Evolutionary conservation across 176 grass and related monocot genomes (phyloP).

Genomic region (Pharus latifolius): DNA sequence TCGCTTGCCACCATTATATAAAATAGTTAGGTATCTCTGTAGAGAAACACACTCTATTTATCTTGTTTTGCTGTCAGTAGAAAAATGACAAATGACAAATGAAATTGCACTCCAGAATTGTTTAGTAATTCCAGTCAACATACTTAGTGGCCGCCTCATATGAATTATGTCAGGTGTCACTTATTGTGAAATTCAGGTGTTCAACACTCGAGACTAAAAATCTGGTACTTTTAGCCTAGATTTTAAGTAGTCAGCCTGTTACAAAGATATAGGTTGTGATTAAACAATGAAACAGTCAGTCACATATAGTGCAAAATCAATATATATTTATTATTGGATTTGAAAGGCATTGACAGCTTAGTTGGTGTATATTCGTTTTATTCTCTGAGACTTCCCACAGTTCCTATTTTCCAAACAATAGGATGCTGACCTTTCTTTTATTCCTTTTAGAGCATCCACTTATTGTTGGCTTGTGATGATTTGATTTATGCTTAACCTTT

Average conservation of each 20-base stretch:
- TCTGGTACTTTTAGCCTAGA: background rate
- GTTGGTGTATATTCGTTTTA: no score
- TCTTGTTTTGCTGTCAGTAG: no score
- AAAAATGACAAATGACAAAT: no score
- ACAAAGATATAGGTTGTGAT: background rate
- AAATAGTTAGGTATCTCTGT: background rate
- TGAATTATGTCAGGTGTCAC: background rate
- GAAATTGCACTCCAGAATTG: no score
- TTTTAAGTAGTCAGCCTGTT: background rate
- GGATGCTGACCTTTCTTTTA: no score
- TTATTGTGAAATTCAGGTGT: background rate
- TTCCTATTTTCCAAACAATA: no score
- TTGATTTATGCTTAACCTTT: no score
- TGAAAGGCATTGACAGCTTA: background rate
- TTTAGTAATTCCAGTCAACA: background rate
- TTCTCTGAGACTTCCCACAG: no score
- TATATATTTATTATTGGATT: background rate
- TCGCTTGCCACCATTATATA: background rate
- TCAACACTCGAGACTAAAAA: background rate
- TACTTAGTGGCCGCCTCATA: background rate
- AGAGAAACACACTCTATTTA: background rate
- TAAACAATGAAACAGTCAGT: background rate
- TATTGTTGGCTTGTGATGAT: no score
- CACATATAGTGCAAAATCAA: background rate
- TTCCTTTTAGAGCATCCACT: no score